Evolutionary conservation across 805 yeast species (phyloP).

Genomic region (Nakazawaea anatomiae): DNA sequence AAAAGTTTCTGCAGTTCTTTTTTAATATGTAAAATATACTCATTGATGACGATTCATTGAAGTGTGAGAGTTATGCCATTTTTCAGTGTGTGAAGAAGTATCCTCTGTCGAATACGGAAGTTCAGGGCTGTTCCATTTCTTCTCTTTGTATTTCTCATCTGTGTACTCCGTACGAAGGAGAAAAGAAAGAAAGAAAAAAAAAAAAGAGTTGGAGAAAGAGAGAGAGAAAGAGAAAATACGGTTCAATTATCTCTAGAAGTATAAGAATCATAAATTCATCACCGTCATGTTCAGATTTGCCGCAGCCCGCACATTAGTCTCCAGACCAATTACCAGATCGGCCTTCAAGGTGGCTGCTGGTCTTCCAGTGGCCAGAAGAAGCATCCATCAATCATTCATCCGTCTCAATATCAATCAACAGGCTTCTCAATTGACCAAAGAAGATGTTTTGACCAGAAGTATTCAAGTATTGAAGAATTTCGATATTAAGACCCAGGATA

Average conservation of each 20-base stretch:
- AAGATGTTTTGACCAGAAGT: constrained; percentile 79
- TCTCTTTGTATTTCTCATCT: too few relatives aligned
- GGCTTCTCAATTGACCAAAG: constrained; percentile 60
- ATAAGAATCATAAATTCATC: not conserved
- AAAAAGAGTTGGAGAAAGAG: not conserved
- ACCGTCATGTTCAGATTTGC: constrained; percentile 8
- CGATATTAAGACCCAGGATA: constrained; percentile 23
- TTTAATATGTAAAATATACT: too few relatives aligned
- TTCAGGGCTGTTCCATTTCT: too few relatives aligned
- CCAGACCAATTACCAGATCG: constrained; percentile 5
- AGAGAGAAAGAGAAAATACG: not conserved
- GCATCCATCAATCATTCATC: constrained; percentile 9
- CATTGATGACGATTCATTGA: too few relatives aligned
- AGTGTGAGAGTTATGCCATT: too few relatives aligned
- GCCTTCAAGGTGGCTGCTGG: not conserved
- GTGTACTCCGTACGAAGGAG: too few relatives aligned
- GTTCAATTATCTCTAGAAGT: too few relatives aligned
- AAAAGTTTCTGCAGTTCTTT: too few relatives aligned
- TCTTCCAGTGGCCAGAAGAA: constrained; percentile 11
- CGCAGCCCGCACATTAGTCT: constrained; percentile 7
- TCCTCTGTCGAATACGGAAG: too few relatives aligned
- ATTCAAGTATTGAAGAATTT: constrained; percentile 68
- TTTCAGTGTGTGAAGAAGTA: too few relatives aligned
- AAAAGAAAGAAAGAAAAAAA: not conserved
- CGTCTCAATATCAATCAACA: constrained; percentile 24